Conservation (phyloP, 2,329 filamentous ascomycete genomes). For the Penicillium palitans region DNA sequence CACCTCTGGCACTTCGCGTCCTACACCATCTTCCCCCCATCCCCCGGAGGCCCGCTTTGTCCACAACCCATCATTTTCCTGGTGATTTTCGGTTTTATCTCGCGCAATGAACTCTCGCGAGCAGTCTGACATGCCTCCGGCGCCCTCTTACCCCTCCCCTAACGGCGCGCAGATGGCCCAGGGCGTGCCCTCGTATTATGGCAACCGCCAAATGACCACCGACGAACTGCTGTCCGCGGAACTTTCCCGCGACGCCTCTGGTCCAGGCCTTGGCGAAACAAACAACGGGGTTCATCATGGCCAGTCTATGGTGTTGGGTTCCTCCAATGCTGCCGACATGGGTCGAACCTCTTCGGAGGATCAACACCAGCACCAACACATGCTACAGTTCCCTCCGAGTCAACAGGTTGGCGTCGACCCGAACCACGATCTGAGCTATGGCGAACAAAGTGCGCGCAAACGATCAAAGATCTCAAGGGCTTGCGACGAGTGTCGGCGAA, state of each 20-base stretch:
- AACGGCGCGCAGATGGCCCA: constrained; percentile 48
- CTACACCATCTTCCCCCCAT: constrained; percentile 24
- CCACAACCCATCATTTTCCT: constrained; percentile 24
- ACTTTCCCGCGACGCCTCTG: constrained; percentile 48
- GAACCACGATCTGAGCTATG: constrained; percentile 52
- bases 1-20: constrained; percentile 34
- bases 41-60: constrained; percentile 38
- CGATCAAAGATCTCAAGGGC: constrained; percentile 83
- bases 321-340: constrained; percentile 41
- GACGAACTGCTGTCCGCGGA: constrained; percentile 52
- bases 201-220: constrained; percentile 46
- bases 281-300: constrained; percentile 44
- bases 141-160: constrained; percentile 47
- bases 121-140: constrained; percentile 45
- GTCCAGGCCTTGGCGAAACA: constrained; percentile 45
- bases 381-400: constrained; percentile 46
- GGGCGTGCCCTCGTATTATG: constrained; percentile 46
- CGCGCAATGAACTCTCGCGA: constrained; percentile 44
- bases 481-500: constrained; percentile 84
- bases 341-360: constrained; percentile 41
- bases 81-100: constrained; percentile 13
- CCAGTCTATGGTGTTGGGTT: constrained; percentile 42
- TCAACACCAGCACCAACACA: constrained; percentile 43
- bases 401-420: constrained; percentile 48
- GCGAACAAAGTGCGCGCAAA: constrained; percentile 68